Evolutionary conservation across 768 basidiomycete species (phyloP).

Genomic region (Glaciozyma antarctica): DNA sequence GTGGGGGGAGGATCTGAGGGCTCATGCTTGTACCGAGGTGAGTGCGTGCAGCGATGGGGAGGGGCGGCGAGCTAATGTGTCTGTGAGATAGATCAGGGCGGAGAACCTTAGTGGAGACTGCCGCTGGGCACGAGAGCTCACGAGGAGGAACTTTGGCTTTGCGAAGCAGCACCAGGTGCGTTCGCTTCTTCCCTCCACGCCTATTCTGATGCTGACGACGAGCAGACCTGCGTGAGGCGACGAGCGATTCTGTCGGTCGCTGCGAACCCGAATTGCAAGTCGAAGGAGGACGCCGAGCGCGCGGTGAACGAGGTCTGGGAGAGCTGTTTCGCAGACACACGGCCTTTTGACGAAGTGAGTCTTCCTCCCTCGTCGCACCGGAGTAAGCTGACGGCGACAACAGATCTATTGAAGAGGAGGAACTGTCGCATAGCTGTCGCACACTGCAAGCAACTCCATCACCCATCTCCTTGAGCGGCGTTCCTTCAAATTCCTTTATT

Average conservation of each 20-base stretch:
- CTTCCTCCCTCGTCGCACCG: neutral
- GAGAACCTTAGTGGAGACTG: slow-evolving; percentile 92
- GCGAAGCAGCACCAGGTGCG: slow-evolving; percentile 88
- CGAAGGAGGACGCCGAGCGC: slow-evolving; percentile 64
- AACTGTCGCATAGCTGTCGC: neutral
- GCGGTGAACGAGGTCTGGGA: slow-evolving; percentile 97
- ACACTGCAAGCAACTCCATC: no score
- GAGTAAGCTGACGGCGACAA: neutral
- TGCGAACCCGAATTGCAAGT: slow-evolving; percentile 69
- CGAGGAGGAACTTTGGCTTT: slow-evolving; percentile 65
- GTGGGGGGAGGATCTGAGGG: slow-evolving; percentile 69
- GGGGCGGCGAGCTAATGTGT: no score
- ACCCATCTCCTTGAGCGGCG: no score
- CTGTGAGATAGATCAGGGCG: slow-evolving; percentile 66
- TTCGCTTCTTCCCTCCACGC: neutral
- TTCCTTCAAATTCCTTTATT: no score
- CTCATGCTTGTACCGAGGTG: slow-evolving; percentile 96
- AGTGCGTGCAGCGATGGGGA: slow-evolving; percentile 31
- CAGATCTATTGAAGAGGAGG: neutral
- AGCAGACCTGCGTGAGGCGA: slow-evolving; percentile 77
- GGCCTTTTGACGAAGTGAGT: slow-evolving; percentile 89
- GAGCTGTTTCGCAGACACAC: slow-evolving; percentile 86
- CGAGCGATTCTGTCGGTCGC: slow-evolving; percentile 72
- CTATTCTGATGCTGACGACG: neutral
- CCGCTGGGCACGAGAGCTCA: slow-evolving; percentile 68